Base-by-base conservation (phyloP, 768 basidiomycete genomes). In the Leccinum rimulosum region DNA sequence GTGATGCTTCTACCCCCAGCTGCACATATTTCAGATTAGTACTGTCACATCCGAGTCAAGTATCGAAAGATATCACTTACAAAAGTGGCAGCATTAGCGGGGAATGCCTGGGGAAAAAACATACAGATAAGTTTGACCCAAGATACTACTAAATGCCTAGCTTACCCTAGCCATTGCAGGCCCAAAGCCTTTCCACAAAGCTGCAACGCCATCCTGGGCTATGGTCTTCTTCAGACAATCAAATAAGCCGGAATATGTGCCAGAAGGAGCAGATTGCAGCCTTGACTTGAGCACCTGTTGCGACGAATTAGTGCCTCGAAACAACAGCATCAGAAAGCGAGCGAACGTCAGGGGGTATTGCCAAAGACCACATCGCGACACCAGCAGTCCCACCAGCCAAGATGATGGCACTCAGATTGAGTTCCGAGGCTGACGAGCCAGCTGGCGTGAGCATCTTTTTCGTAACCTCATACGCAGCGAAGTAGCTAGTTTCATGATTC, bases 311-410 rank as follows among this genome's bases (percentile, higher is more conserved):
- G 30, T 61, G 56, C 31, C 19, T 38, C 36, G 33, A 45, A 38
- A 50, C 17, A 43, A 17, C 28, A 14, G 1, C 45, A 30, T 25
- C 48, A 40, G 14, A 43, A 22, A 55, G 40, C 8, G 15, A 33
- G 79, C 90, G 63, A 68, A 94, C 95, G 73, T 99, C 96, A 50
- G 96, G 95, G 51, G 97, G 97, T 65, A 99, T 97, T 27, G 93
- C 96, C 65, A 98, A 80, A 17, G 91, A 80, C 97, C 97, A 99
- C 97, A 99, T 98, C 38, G 95, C 95, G 5, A 98, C 84, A 65
- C 97, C 97, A 1, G 97, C 97, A 43, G 84, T 87, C 55, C 95
- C 97, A 64, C 97, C 97, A 54, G 96, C 94, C 56, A 95, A 59
- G 64, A 98, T 89, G 66, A 98, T 84, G 17, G 91, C 89, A 33